Evolutionary conservation across 192 early-diverging fungal genomes (phyloP).

Genomic region (Chytriomyces confervae): DNA sequence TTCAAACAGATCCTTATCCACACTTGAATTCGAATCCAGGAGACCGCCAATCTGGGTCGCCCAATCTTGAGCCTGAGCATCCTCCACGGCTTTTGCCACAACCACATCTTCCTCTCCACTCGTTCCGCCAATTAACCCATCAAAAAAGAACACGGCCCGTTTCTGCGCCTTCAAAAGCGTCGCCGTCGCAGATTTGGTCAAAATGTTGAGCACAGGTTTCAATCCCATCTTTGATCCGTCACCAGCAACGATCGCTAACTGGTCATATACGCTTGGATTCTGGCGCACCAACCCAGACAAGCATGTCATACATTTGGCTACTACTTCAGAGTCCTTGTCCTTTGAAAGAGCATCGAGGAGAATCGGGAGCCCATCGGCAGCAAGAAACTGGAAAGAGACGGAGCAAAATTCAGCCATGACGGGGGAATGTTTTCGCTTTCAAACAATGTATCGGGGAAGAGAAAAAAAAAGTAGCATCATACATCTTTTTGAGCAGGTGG

Average conservation of each 20-base stretch:
- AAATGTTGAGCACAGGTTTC: neutral
- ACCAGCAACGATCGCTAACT: conserved; percentile 35
- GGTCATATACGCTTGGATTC: conserved; percentile 37
- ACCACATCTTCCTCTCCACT: conserved; percentile 40
- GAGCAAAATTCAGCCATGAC: neutral
- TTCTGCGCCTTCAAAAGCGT: conserved; percentile 16
- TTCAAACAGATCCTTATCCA: conserved; percentile 40
- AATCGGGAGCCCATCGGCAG: conserved; percentile 40
- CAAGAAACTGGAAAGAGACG: conserved; percentile 42
- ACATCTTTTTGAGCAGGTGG: conserved; percentile 77
- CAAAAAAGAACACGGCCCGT: conserved; percentile 47
- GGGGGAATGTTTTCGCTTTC: too few species aligned
- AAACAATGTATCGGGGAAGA: neutral
- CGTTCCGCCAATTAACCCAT: conserved; percentile 33
- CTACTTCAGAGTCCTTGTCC: conserved; percentile 42
- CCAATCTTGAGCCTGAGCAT: conserved; percentile 37
- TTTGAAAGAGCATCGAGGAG: conserved; percentile 31
- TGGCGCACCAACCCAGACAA: conserved; percentile 51
- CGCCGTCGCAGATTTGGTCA: neutral
- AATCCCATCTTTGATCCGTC: conserved; percentile 18
- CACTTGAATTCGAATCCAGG: conserved; percentile 6
- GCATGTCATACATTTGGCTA: conserved; percentile 48
- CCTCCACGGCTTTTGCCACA: conserved; percentile 27
- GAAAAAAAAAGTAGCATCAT: conserved; percentile 14
- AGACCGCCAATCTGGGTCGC: conserved; percentile 36